These are phyloP conservation scores for Stellera chamaejasme DNA, from an alignment of 345 rosid genomes.

Conservation along the genomic window DNA sequence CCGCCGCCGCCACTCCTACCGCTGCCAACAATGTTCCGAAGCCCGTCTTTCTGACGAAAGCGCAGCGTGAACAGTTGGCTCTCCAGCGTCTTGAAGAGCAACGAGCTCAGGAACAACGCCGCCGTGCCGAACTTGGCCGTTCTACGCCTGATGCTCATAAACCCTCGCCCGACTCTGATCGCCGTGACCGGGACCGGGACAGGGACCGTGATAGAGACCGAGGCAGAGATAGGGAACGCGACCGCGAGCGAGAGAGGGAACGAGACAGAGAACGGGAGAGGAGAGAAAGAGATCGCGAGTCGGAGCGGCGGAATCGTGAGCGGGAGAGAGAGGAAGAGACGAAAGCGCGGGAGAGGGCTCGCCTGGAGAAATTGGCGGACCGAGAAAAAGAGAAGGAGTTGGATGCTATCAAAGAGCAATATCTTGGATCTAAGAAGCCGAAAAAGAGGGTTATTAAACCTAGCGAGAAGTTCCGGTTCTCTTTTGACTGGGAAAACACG, in stretches of 20 bases:
- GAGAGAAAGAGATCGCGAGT: slow-evolving; percentile 35
- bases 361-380: slow-evolving; percentile 65
- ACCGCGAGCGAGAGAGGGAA: slow-evolving; percentile 28
- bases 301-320: slow-evolving; percentile 56
- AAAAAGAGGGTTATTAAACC: slow-evolving; percentile 92
- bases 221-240: slow-evolving; percentile 13
- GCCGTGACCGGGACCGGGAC: slow-evolving; percentile 25
- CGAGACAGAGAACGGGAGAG: slow-evolving; percentile 28
- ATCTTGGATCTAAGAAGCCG: slow-evolving; percentile 84
- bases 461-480: slow-evolving; percentile 87
- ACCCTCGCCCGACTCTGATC: slow-evolving; percentile 16
- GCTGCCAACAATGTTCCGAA: slow-evolving; percentile 15
- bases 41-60: slow-evolving; percentile 58
- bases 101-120: slow-evolving; percentile 35
- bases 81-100: slow-evolving; percentile 77
- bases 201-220: slow-evolving; percentile 12
- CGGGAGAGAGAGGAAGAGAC: slow-evolving; percentile 65
- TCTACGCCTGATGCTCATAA: slow-evolving; percentile 5
- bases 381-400: slow-evolving; percentile 80
- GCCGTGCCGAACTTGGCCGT: slow-evolving; percentile 23
- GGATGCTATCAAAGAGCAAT: slow-evolving; percentile 82
- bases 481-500: slow-evolving; percentile 92
- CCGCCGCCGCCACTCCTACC: slow-evolving; percentile 17
- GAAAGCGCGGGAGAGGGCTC: slow-evolving; percentile 49
- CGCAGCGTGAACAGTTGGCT: slow-evolving; percentile 61